Evolutionary conservation across 331 rosid species (phyloP).

Genomic region (Spiraea crenata): DNA sequence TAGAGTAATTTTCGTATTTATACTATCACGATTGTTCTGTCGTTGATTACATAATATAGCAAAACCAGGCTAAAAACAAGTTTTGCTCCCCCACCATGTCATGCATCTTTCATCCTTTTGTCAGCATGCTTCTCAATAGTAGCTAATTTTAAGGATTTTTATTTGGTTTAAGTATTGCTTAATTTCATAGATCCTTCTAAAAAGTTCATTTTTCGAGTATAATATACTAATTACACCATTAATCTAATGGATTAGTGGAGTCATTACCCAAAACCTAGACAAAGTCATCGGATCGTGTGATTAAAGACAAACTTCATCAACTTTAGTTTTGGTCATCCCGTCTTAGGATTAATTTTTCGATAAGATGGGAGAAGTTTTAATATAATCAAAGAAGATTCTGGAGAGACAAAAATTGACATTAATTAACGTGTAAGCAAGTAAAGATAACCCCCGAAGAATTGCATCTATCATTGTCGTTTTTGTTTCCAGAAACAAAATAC

Average conservation of each 20-base stretch:
- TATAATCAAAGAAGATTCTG: no score
- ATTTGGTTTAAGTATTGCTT: background rate
- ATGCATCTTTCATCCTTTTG: background rate
- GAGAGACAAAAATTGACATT: background rate
- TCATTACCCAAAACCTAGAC: background rate
- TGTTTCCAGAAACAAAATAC: background rate
- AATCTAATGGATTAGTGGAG: background rate
- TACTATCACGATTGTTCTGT: no score
- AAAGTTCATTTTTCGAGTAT: background rate
- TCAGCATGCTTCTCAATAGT: background rate
- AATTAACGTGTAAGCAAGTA: slow-evolving; percentile 2
- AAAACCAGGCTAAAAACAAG: no score
- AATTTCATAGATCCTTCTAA: background rate
- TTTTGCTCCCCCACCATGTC: no score
- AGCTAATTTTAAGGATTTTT: background rate
- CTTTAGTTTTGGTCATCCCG: background rate
- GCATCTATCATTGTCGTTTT: background rate
- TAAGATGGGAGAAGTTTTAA: background rate
- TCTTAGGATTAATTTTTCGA: background rate
- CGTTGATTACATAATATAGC: no score
- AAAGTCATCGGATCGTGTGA: background rate
- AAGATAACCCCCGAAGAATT: background rate
- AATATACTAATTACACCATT: background rate
- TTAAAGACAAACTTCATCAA: background rate
- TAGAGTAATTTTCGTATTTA: no score